These are phyloP conservation scores for Coemansia sp. DNA, from an alignment of 192 early-diverging fungal genomes.

Conservation along the genomic window DNA sequence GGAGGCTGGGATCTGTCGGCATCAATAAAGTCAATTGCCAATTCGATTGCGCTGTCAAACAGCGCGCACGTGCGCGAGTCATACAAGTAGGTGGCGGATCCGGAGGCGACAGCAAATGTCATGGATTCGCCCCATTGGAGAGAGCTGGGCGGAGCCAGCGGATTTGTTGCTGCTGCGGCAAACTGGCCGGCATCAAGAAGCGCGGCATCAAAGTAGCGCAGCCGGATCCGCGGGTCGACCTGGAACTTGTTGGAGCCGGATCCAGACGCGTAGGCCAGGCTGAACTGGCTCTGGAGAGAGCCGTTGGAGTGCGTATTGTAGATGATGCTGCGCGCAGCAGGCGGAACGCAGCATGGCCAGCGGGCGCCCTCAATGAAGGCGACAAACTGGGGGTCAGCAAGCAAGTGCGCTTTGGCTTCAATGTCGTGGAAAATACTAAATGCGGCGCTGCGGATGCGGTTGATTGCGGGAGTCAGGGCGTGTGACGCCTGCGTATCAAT, in stretches of 20 bases:
- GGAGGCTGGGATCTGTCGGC: background rate
- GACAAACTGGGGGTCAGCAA: constrained; percentile 25
- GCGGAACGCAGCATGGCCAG: constrained; percentile 17
- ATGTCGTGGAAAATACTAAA: constrained; percentile 29
- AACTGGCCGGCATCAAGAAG: constrained; percentile 20
- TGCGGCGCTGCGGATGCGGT: constrained; percentile 10
- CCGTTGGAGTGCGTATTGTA: constrained; percentile 26
- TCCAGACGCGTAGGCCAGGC: constrained; percentile 12
- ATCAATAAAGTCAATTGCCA: constrained; percentile 3
- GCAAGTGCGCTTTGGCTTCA: constrained; percentile 11
- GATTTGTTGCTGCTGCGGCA: background rate
- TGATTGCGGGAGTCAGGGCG: constrained; percentile 2
- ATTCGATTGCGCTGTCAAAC: constrained; percentile 8
- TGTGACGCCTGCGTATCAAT: constrained; percentile 11
- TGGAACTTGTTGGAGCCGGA: constrained; percentile 11
- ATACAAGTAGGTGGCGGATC: background rate
- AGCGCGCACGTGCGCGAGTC: constrained; percentile 11
- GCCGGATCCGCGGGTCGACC: constrained; percentile 16
- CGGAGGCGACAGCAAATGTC: constrained; percentile 4
- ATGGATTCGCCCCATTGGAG: background rate
- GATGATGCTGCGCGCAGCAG: constrained; percentile 14
- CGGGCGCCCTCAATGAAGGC: background rate
- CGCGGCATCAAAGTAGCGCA: constrained; percentile 28
- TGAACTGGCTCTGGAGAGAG: constrained; percentile 25
- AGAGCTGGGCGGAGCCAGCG: background rate